A percentile compares a stretch with the other conserved stretches of the same genome.
phyloP scores from a whole-genome alignment of 2,329 filamentous ascomycete species.

The Arthroderma uncinatum region DNA sequence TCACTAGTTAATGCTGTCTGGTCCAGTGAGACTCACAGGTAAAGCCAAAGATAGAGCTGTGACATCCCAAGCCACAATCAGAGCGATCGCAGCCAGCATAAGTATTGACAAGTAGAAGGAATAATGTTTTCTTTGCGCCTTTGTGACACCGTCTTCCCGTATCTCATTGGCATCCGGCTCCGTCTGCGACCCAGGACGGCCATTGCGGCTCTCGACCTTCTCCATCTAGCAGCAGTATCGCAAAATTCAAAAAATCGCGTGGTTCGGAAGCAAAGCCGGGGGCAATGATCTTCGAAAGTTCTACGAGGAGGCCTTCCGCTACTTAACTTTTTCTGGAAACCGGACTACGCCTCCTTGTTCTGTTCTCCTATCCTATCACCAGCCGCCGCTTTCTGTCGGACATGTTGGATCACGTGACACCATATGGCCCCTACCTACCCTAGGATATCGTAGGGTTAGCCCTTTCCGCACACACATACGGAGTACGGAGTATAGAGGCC shows the following conservation, averaged over 20 bases:
- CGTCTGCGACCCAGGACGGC: not conserved
- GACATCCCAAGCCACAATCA: conserved; percentile 49
- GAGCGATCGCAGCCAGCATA: conserved; percentile 39
- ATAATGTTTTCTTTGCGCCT: not conserved
- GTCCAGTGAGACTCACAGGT: conserved; percentile 18
- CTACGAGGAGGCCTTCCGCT: not conserved
- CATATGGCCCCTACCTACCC: too few relatives aligned
- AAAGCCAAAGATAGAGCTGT: conserved; percentile 48
- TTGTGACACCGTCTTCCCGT: not conserved
- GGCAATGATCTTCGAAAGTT: not conserved
- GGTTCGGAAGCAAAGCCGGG: not conserved
- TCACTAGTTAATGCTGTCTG: not conserved
- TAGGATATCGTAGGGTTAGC: too few relatives aligned
- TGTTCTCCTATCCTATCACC: too few relatives aligned
- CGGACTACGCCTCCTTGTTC: too few relatives aligned
- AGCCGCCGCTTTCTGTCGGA: too few relatives aligned
- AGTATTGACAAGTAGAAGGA: conserved; percentile 37
- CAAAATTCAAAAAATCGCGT: not conserved
- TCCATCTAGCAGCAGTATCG: not conserved
- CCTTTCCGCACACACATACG: too few relatives aligned
- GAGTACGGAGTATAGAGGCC: too few relatives aligned
- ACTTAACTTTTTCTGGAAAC: too few relatives aligned
- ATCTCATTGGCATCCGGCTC: not conserved
- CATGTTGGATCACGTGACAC: too few relatives aligned
- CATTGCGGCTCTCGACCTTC: not conserved